Evolutionary conservation across 129 eudicot genomes (phyloP), one percentile per base, ranked within the genome.

Genomic region (Calendula officinalis): DNA sequence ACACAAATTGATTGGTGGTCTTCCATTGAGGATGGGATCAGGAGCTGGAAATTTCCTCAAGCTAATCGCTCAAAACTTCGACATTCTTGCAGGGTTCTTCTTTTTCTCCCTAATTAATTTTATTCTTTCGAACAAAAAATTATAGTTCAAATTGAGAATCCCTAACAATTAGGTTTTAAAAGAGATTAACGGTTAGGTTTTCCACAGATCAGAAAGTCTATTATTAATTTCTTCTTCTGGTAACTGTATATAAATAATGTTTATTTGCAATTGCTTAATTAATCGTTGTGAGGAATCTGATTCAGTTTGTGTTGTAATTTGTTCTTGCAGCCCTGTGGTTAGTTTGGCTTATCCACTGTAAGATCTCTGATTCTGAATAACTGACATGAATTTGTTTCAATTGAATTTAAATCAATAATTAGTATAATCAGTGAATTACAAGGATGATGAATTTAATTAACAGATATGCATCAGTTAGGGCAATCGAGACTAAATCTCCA

Each of bases 281-380:
- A 37, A 4, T 39, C 51, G 2, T 40, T 16, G 53, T 52, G 38
- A 42, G 4, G 56, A 63, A 34, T 17, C 64, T 80, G 58, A 66
- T 77, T 77, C 71, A 48, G 48, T 58, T 63, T 63, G 35, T 77
- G 59, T 30, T 22, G 30, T 22, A 22, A 47, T 70, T 45, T 34
- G 22, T 60, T 64, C 33, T 62, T 86, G 82, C 99, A 92, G 99
- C 77, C 99, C 99, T 35, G 96, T 92, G 67, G 96, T 88, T 46
- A 88, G 92, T 78, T 81, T 85, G 70, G 83, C 78, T 61, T 88
- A 83, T 88, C 96, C 99, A 57, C 81, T 94, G 99, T 94, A 76
- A 79, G 99, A 85, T 69, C 17, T 69, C 17, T 36, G 8, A 8
- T 38, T 57, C 72, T 34, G 15, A 12, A 3, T 4, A 51, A 12